phyloP scores from a whole-genome alignment of 441 rosid genomes.

The Adansonia grandidieri region DNA sequence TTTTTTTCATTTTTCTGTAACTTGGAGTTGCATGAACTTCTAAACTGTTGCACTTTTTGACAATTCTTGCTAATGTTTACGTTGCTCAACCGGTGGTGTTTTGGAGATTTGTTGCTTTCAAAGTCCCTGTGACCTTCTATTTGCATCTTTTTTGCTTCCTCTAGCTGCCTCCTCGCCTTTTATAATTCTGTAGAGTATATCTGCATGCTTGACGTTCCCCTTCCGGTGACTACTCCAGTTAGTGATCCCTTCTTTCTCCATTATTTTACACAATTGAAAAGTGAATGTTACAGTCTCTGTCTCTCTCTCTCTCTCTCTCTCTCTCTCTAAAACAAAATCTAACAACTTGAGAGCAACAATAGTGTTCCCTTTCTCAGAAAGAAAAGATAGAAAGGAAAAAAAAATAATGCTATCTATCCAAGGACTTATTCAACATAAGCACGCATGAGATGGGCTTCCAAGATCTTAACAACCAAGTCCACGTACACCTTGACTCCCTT shows the following conservation, averaged over 20 bases:
- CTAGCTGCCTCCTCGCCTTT: constrained; percentile 45
- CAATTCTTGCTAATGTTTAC: not conserved
- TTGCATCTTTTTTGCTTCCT: constrained; percentile 7
- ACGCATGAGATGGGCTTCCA: constrained; percentile 83
- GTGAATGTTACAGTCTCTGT: constrained; percentile 40
- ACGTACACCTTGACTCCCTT: constrained; percentile 74
- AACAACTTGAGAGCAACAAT: constrained; percentile 83
- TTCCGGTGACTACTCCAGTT: constrained; percentile 81
- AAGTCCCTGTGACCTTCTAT: not conserved
- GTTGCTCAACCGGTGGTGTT: not conserved
- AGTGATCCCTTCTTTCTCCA: constrained; percentile 67
- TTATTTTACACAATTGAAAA: constrained; percentile 72
- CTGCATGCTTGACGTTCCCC: constrained; percentile 91
- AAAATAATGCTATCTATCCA: constrained; percentile 62
- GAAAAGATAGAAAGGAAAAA: constrained; percentile 26
- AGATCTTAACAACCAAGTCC: constrained; percentile 77
- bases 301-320: constrained; percentile 62
- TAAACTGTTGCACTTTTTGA: not conserved
- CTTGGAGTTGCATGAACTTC: constrained; percentile 1
- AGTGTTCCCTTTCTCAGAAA: constrained; percentile 84
- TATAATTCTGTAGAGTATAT: constrained; percentile 76
- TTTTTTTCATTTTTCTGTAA: not conserved
- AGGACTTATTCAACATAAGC: constrained; percentile 94
- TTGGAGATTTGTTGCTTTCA: constrained; percentile 2
- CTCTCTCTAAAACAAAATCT: constrained; percentile 68